Evolutionary conservation across 139 green algal species (phyloP), one percentile per base, ranked within the genome.

Genomic region (Astrephomene gubernaculifera): DNA sequence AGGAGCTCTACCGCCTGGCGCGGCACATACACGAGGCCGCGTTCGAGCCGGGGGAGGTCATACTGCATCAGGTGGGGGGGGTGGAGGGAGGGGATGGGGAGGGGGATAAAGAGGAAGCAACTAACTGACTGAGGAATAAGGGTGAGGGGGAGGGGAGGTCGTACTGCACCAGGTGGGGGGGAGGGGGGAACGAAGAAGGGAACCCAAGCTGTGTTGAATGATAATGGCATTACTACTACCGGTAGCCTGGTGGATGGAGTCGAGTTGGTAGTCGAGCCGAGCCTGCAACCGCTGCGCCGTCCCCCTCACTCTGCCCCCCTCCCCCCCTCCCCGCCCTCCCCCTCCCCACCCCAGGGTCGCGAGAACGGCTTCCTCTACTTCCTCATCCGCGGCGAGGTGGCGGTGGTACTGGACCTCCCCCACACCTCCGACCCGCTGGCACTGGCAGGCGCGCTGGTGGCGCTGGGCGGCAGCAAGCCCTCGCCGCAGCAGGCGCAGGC

Each of bases 331-430:
- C 65, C 17, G 3, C 25, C 63, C 33, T n/a, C 38, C 10, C 8
- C 38, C 33, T 2, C 41, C 31, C 41, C 41, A 10, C 52, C 35
- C 4, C 73, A 90, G 87, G 87, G 87, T 38, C 64, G 44, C 8
- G 87, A 90, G 45, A 78, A 49, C 57, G 33, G 41, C 52, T 68
- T 52, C 61, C 24, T 91, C 17, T 80, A 81, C 64, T 83, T 91
- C 54, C 67, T 91, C 0, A 29, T 91, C 10, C 60, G 79, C 24
- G 87, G 87, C 27, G 83, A 91, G 52, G 87, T 91, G 79, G 78
- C 89, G 44, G 33, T 91, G 25, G 53, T 89, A 36, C 22, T 87
- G 64, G 87, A 91, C 57, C 78, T 91, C n/a, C 87, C 87, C 36
- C 38, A 74, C 61, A 73, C 38, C 24, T 27, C 52, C 68, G 71